Evolutionary conservation across 1,284 basidiomycete species (phyloP), one percentile per base, ranked within the genome.

Genomic region (Hymenochaete sp.): DNA sequence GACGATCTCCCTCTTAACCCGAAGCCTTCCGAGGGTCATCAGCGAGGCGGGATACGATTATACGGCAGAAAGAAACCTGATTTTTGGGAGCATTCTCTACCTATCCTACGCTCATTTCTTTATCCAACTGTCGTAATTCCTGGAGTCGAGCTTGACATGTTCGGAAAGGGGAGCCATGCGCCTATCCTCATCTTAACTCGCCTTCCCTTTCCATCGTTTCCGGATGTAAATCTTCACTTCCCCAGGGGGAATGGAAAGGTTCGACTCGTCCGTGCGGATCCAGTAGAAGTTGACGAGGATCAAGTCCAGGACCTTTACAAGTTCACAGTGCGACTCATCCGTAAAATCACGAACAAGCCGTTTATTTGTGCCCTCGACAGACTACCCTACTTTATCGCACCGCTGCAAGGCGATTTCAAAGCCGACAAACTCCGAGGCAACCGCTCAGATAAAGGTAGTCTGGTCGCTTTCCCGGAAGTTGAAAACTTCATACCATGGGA

Each of bases 151-250:
- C 32, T 35, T 35, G 32, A 35, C 21, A 8, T 19, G 5, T 6
- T 6, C 5, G 32, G 40, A 22, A 8, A 83, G 37, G 60, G 64
- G 38, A 50, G 59, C 19, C 71, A 77, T 51, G 68, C 69, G 10
- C 79, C 83, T 2, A 63, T 89, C 45, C 55, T 78, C 13, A 56
- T 90, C 31, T 63, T 90, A 31, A 82, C 82, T 6, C 69, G 76
- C 26, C 67, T 70, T 21, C 79, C 82, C 14, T 63, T 88, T 4
- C 82, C 84, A 2, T 55, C 63, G 14, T 56, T 87, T 11, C 56
- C 67, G 1, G 54, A 57, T 24, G 76, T 86, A 60, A 67, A 68
- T 25, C 58, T 88, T 3, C 87, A 79, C 61, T 70, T 71, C 44
- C 67, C 69, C 2, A 75, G 74, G 1, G 53, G 65, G 6, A 60